Base-by-base conservation (phyloP, 345 rosid genomes). In the Salix arbutifolia region DNA sequence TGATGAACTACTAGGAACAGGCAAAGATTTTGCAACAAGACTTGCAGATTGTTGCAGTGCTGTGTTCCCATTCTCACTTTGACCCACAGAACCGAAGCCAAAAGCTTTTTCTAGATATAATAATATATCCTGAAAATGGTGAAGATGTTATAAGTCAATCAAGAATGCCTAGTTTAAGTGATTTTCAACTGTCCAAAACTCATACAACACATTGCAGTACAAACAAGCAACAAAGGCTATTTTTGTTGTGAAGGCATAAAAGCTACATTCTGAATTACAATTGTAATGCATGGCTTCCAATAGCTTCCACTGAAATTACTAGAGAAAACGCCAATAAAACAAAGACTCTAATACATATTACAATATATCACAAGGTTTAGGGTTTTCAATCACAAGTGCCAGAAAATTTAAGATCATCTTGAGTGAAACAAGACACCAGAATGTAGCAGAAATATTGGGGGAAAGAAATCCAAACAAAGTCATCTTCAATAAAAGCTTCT, bases 81-180 rank as follows among this genome's bases (percentile, higher is more conserved):
- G 97, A 85, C 81, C 87, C 79, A 74, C 88, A 80, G 71, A 79
- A 74, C 91, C 82, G 80, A 83, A 90, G 79, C 90, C 90, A 80
- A 89, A 91, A 58, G 93, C 85, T 79, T 86, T 96, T 65, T 89
- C 99, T 76, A 96, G 76, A 87, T 91, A 88, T 78, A 82, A 80
- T 69, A 94, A 88, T 58, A 96, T 93, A 80, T 83, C 97, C 99
- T 96, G 94, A 60, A 79, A 46, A 56, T 75, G 58, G 76, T 44
- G 65, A 83, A 76, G 18, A 69, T 11, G 31, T 68, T 18, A 74
- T 13, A 28, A 73, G 31, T 67, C 73, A 77, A 70, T 77, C 44
- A 44, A 46, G 28, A 18, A 9, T n/a, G 23, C 11, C 35, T 3
- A 9, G 33, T 72, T 16, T 50, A 72, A 58, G 37, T 23, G 67